Conservation (phyloP, 257 asterid species). For the Jacaranda copaia region DNA sequence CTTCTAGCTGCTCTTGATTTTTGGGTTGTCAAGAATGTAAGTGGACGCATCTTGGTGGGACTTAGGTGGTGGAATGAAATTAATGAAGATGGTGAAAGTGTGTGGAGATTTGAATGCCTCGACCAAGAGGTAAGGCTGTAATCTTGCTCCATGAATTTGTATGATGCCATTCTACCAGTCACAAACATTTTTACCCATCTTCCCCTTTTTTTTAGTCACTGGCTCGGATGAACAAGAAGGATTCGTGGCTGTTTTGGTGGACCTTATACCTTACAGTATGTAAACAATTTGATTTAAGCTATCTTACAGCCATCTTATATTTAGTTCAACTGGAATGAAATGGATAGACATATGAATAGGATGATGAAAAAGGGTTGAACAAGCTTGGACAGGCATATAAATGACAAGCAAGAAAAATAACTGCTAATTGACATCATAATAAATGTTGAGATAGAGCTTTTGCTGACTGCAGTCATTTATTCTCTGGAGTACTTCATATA, state of each 20-base stretch:
- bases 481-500: not conserved
- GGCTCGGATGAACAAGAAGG: slow-evolving; percentile 98
- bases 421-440: slow-evolving; percentile 4
- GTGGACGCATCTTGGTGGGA: slow-evolving; percentile 97
- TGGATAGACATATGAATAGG: slow-evolving; percentile 9
- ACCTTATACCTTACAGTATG: slow-evolving; percentile 90
- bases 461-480: slow-evolving; percentile 8
- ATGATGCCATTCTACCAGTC: not conserved
- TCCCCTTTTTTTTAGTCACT: slow-evolving; percentile 61
- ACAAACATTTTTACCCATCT: slow-evolving; percentile 13
- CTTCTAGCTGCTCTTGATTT: slow-evolving; percentile 94
- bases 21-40: slow-evolving; percentile 98
- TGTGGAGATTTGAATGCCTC: slow-evolving; percentile 95
- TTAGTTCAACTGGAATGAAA: slow-evolving; percentile 15
- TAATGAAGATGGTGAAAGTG: slow-evolving; percentile 85
- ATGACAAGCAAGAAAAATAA: not conserved
- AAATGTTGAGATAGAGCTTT: not conserved
- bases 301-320: slow-evolving; percentile 16
- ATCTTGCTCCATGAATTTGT: slow-evolving; percentile 11
- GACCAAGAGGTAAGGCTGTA: slow-evolving; percentile 61
- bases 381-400: not conserved
- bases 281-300: slow-evolving; percentile 24
- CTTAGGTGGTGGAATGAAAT: slow-evolving; percentile 99
- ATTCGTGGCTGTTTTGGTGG: slow-evolving; percentile 99
- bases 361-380: not conserved